These are phyloP conservation scores for Trametes gibbosa DNA, from an alignment of 768 basidiomycete genomes.

Conservation along the genomic window DNA sequence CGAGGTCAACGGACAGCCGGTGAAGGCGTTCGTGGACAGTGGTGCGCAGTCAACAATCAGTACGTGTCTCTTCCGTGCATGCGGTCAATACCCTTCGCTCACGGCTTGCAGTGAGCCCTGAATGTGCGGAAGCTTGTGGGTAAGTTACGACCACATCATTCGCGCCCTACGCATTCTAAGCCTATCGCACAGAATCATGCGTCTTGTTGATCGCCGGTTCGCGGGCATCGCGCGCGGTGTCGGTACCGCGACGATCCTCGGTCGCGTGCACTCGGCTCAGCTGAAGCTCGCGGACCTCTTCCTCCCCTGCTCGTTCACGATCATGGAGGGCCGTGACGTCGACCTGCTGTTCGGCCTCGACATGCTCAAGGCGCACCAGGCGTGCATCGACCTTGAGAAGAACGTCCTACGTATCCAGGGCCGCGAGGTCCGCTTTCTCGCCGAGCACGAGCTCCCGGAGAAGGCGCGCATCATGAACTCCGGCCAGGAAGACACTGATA, in stretches of 20 bases:
- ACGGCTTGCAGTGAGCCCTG: constrained; percentile 71
- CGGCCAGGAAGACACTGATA: constrained; percentile 23
- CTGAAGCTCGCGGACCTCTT: constrained; percentile 81
- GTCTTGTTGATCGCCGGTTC: constrained; percentile 84
- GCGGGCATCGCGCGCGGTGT: constrained; percentile 91
- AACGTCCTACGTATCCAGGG: constrained; percentile 90
- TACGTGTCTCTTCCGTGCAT: constrained; percentile 36
- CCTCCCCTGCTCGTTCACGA: constrained; percentile 89
- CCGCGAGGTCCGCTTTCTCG: constrained; percentile 82
- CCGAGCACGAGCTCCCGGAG: constrained; percentile 93
- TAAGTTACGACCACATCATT: constrained; percentile 34
- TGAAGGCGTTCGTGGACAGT: constrained; percentile 98
- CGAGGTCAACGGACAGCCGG: constrained; percentile 86
- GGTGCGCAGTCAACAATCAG: constrained; percentile 98
- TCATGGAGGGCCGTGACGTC: constrained; percentile 95
- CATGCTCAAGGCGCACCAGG: constrained; percentile 98
- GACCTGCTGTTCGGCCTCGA: constrained; percentile 98
- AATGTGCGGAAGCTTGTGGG: constrained; percentile 90
- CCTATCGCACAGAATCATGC: constrained; percentile 69
- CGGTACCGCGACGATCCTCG: constrained; percentile 91
- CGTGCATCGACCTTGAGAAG: constrained; percentile 90
- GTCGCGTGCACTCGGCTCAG: constrained; percentile 91
- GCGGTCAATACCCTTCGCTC: neutral
- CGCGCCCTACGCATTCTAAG: neutral
- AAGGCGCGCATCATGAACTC: constrained; percentile 55